Conservation (phyloP, 441 rosid species). For the Manihot esculenta region DNA sequence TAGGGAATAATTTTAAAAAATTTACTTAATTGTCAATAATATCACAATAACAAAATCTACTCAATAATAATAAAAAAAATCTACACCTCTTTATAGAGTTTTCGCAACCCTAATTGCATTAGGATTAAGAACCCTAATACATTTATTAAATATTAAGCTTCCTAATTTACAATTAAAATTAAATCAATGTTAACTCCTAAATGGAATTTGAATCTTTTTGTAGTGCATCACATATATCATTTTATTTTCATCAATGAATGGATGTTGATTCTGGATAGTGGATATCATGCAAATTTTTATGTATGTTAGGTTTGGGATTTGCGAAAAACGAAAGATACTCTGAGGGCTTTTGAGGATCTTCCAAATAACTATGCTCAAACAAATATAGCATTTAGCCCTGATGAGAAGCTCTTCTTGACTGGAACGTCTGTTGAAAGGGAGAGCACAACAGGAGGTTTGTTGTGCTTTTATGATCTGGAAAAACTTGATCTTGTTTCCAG, state of each 20-base stretch:
- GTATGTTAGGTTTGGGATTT: constrained; percentile 86
- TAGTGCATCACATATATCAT: neutral
- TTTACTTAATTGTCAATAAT: too few relatives aligned
- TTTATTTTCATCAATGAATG: neutral
- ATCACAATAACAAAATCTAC: too few relatives aligned
- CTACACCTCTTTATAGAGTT: too few relatives aligned
- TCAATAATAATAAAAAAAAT: too few relatives aligned
- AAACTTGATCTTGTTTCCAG: constrained; percentile 91
- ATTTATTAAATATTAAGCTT: too few relatives aligned
- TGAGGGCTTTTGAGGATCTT: constrained; percentile 78
- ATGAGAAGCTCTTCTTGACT: constrained; percentile 81
- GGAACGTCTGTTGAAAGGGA: constrained; percentile 96
- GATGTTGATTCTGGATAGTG: constrained; percentile 1
- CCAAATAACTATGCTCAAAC: constrained; percentile 92
- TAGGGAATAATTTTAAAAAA: too few relatives aligned
- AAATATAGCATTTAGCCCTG: constrained; percentile 87
- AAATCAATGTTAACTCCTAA: too few relatives aligned
- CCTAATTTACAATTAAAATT: too few relatives aligned
- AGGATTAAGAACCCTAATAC: too few relatives aligned
- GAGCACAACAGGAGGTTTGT: constrained; percentile 73
- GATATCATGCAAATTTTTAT: constrained; percentile 13
- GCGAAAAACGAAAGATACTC: constrained; percentile 72
- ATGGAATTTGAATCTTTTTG: too few relatives aligned
- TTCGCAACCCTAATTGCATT: too few relatives aligned
- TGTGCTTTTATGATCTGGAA: constrained; percentile 78